These are phyloP conservation scores for Cenchrus fungigraminus DNA, from an alignment of 176 grass and related monocot species.

Conservation along the genomic window DNA sequence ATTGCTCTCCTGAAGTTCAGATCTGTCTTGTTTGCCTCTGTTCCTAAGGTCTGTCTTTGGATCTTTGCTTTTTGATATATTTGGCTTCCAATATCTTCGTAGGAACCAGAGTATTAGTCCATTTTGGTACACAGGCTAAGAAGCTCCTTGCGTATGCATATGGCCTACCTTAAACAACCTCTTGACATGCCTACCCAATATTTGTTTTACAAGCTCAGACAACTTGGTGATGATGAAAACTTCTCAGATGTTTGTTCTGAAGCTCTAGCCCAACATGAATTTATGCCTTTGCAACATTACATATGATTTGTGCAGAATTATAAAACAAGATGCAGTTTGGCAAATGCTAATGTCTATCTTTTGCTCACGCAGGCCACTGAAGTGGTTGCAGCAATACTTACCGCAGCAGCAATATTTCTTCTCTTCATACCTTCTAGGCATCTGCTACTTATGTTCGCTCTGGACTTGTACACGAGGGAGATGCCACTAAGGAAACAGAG, in stretches of 20 bases:
- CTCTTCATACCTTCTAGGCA: conserved; percentile 52
- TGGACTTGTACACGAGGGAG: conserved; percentile 81
- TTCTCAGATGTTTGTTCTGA: not conserved
- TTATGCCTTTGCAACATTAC: not conserved
- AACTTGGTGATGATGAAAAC: not conserved
- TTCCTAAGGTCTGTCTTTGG: conserved; percentile 61
- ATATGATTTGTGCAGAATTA: not conserved
- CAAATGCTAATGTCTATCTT: conserved; percentile 40
- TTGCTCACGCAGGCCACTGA: conserved; percentile 54
- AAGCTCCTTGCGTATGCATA: not conserved
- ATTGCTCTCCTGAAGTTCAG: conserved; percentile 86
- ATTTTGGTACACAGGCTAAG: not conserved
- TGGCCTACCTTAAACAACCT: not conserved
- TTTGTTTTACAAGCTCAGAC: conserved; percentile 26
- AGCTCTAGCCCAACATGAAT: not conserved
- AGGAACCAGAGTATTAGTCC: not conserved
- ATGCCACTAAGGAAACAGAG: conserved; percentile 78
- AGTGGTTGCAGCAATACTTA: conserved; percentile 52
- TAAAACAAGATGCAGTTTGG: not conserved
- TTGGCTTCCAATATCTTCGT: conserved; percentile 1
- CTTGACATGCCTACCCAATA: conserved; percentile 12
- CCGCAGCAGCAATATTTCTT: conserved; percentile 53
- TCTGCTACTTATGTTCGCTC: conserved; percentile 51
- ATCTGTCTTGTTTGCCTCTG: conserved; percentile 70
- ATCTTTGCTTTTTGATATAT: conserved; percentile 26